Base-by-base conservation (phyloP, 805 yeast genomes). In the Saturnispora mendoncae region DNA sequence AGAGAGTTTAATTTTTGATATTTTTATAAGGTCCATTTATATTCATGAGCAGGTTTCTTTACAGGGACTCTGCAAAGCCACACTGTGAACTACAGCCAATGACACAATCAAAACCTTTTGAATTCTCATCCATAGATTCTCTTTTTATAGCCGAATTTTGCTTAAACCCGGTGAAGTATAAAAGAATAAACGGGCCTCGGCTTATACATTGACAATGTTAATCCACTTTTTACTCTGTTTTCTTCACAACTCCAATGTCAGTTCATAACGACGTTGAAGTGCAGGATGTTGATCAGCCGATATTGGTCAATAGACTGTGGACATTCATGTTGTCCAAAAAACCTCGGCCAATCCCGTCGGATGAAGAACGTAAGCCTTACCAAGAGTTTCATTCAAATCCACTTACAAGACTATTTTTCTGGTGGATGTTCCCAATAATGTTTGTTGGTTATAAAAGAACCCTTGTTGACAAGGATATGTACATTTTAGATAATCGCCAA, bases 371-470 rank as follows among this genome's bases (percentile, higher is more conserved):
- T 42, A 57, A 52, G 19, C 52, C 57, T 1, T 76, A 7, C 10
- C 26, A 23, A 23, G 26, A 23, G 26, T 23, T 23, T 23, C 26
- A 23, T 23, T 23, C 67, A 1, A 72, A 69, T 46, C 39, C 55
- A 1, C 12, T 76, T 2, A 66, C 63, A n/a, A 58, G 70, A 45
- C 47, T 67, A 12, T 72, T 77, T 49, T 76, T 80, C 55, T 69
- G 79, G 75, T 84, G 90, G 87, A 59, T 83, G 33, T 51, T 60
- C 19, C 87, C 87, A 0, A 51, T 83, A 31, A 58, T 84, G 66
- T 62, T 59, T n/a, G 71, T 72, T 7, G 92, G 94, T 5, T 83
- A 83, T 57, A 78, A 75, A 56, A 67, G 92, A 52, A 80, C 87
- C 0, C 58, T 83, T 33, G 73, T 72, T 32, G 76, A 82, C 2